These are phyloP conservation scores for Claviceps purpurea DNA, from an alignment of 2,329 filamentous ascomycete species.

Conservation along the genomic window DNA sequence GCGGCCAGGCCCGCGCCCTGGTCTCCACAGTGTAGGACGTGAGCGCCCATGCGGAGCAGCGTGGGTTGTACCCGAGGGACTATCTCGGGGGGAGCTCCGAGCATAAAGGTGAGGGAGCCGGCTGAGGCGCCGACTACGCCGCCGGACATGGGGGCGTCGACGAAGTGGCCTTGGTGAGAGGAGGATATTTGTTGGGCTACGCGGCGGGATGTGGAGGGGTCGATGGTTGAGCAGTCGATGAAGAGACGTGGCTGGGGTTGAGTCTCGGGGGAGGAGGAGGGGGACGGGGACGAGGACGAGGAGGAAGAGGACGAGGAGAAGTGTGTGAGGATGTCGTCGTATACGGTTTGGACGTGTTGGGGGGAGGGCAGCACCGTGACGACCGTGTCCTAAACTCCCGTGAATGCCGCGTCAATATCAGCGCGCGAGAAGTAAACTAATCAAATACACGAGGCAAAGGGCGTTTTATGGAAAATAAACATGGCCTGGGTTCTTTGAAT, in stretches of 20 bases:
- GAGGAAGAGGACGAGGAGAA: too few species aligned
- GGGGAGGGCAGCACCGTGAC: slow-evolving; percentile 86
- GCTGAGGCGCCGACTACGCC: slow-evolving; percentile 84
- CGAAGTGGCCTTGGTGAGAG: slow-evolving; percentile 59
- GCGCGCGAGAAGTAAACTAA: neutral
- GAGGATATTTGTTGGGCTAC: slow-evolving; percentile 57
- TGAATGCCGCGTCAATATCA: too few species aligned
- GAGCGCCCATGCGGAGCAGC: slow-evolving; percentile 71
- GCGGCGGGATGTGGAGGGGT: slow-evolving; percentile 68
- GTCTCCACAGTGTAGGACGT: slow-evolving; percentile 70
- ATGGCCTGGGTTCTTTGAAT: too few species aligned
- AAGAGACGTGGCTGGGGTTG: slow-evolving; percentile 47
- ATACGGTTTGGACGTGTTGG: slow-evolving; percentile 73
- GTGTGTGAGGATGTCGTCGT: slow-evolving; percentile 51
- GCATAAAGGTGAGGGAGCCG: slow-evolving; percentile 90
- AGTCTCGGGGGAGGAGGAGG: slow-evolving; percentile 17
- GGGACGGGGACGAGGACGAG: too few species aligned
- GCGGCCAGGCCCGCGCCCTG: slow-evolving; percentile 79
- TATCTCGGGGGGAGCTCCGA: slow-evolving; percentile 54
- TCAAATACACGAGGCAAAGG: neutral
- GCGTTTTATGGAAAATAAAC: neutral
- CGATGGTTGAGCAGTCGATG: slow-evolving; percentile 95
- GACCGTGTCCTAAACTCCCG: slow-evolving; percentile 53
- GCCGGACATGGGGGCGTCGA: slow-evolving; percentile 94
- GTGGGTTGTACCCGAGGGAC: slow-evolving; percentile 54